A percentile compares a stretch with the other conserved stretches of the same genome.
These are phyloP conservation scores for Pleurotus salmoneostramineus DNA, from an alignment of 768 basidiomycete species.

Conservation along the genomic window DNA sequence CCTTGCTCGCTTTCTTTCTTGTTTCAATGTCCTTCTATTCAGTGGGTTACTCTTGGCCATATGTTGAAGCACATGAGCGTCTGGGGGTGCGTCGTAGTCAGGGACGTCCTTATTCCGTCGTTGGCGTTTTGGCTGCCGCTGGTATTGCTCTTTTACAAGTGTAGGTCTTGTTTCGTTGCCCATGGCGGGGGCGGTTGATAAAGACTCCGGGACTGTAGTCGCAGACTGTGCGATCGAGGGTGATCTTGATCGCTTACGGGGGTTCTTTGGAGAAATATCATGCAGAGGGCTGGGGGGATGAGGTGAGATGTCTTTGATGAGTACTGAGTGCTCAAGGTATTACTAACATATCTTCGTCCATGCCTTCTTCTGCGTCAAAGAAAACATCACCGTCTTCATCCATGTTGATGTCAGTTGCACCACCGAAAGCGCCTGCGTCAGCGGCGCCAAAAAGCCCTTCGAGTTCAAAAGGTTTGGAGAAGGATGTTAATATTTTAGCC, in stretches of 20 bases:
- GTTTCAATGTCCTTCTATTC: constrained; percentile 55
- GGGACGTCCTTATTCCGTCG: constrained; percentile 53
- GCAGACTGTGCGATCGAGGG: constrained; percentile 23
- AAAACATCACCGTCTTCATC: constrained; percentile 27
- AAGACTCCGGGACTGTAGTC: constrained; percentile 9
- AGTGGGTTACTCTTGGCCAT: constrained; percentile 59
- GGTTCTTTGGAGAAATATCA: constrained; percentile 16
- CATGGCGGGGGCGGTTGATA: constrained; percentile 8
- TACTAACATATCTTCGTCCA: constrained; percentile 35
- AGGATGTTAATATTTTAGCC: constrained; percentile 67
- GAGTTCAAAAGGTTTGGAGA: constrained; percentile 75
- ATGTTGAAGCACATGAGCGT: constrained; percentile 36
- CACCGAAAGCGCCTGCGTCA: constrained; percentile 77
- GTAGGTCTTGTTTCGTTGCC: constrained; percentile 12
- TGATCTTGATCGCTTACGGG: constrained; percentile 34
- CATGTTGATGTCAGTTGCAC: constrained; percentile 24
- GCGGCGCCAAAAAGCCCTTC: constrained; percentile 79
- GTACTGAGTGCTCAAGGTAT: neutral
- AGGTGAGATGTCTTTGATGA: neutral
- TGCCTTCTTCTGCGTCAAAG: constrained; percentile 38
- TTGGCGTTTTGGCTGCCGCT: constrained; percentile 55
- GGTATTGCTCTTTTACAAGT: constrained; percentile 14
- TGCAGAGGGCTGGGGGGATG: neutral
- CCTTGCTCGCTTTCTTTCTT: constrained; percentile 58
- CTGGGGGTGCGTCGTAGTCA: constrained; percentile 47